Evolutionary conservation across 2,329 filamentous ascomycete species (phyloP), one percentile per base, ranked within the genome.

Genomic region (Aurifilum marmelostoma): DNA sequence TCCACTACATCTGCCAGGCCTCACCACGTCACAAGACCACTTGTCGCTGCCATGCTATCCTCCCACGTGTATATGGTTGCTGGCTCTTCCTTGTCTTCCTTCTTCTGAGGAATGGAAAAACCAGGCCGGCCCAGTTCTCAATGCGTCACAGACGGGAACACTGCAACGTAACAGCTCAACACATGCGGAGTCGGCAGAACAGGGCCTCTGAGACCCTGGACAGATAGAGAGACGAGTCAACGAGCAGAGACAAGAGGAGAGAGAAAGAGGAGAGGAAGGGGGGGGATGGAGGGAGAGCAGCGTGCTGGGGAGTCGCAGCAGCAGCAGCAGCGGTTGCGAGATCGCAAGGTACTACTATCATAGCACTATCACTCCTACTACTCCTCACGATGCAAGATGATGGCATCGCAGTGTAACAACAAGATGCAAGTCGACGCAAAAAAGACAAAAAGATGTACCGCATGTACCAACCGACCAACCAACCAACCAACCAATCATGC

Each of bases 11-110:
- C 43, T n/a, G 43, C 43, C 43, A 47, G 43, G 43, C 43, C 18
- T n/a, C 43, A n/a, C n/a, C 54, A 7, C 24, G 27, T 63, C 60
- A 63, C 41, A 21, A 50, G 39, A 63, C 32, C 60, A 47, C 27
- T n/a, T 21, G 43, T 47, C 43, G 18, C 18, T 47, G n/a, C n/a
- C 47, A 27, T 27, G 29, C 24, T 24, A 18, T 24, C 27, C 47
- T 21, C 60, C 29, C 60, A 27, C 60, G 14, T 32, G 41, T 21
- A 39, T 16, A 18, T 18, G 39, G 5, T 29, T 6, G 39, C 37
- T 37, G 18, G n/a, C 43, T 16, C 21, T 47, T 11, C 21, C 21
- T 11, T 47, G 43, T 3, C 18, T 47, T 8, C 8, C 43, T 21
- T 47, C 43, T 21, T 7, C 21, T n/a, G n/a, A 47, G 43, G 43